Conservation (phyloP, 225 moss, liverwort and hornwort genomes). For the Physcomitrium patens region DNA sequence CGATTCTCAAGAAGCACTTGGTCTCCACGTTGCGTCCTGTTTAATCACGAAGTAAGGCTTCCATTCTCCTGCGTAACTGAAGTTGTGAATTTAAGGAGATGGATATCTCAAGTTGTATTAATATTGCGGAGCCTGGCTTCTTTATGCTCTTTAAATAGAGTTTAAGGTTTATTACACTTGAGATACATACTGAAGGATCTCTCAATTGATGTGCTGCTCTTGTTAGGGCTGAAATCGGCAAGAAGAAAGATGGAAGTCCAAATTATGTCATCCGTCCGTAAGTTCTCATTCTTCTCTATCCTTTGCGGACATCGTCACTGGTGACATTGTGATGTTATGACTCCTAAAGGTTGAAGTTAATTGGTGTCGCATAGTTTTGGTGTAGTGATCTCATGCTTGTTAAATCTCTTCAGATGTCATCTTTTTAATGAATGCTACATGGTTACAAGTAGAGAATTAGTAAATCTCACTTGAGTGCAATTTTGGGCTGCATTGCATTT, state of each 20-base stretch:
- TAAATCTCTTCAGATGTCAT: conserved; percentile 8
- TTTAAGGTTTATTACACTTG: neutral
- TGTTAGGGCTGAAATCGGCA: conserved; percentile 47
- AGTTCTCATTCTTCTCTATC: conserved; percentile 31
- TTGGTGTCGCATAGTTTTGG: conserved; percentile 7
- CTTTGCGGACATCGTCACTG: conserved; percentile 10
- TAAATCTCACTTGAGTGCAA: neutral
- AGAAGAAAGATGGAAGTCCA: conserved; percentile 76
- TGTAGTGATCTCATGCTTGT: conserved; percentile 1
- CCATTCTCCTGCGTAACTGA: conserved; percentile 13
- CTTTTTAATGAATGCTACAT: conserved; percentile 16
- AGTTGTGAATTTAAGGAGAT: neutral
- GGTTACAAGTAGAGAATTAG: conserved; percentile 1
- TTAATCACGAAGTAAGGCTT: conserved; percentile 57
- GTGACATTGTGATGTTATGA: conserved; percentile 18
- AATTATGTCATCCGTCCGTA: conserved; percentile 77
- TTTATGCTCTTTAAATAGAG: neutral
- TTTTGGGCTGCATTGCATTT: conserved; percentile 20
- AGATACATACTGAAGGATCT: conserved; percentile 6
- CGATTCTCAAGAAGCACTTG: conserved; percentile 50
- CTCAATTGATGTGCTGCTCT: conserved; percentile 11
- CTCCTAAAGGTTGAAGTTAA: conserved; percentile 19
- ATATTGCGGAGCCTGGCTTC: neutral
- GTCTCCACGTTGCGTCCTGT: conserved; percentile 63
- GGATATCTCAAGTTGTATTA: conserved; percentile 10